Evolutionary conservation across 192 early-diverging fungal species (phyloP).

Genomic region (Coemansia sp.): DNA sequence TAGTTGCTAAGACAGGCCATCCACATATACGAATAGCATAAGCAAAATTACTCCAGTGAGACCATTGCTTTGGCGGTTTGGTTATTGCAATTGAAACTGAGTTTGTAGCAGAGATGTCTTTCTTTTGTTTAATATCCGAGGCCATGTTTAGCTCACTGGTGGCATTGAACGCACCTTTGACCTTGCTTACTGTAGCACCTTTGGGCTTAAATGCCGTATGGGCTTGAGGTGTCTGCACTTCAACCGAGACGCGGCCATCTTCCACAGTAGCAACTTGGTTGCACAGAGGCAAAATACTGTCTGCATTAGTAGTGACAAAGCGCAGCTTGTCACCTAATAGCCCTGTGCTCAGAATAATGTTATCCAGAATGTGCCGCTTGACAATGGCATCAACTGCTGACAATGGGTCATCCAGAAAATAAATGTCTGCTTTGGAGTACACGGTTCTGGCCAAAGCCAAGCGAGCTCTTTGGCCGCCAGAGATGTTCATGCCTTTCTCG

Average conservation of each 20-base stretch:
- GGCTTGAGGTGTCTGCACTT: too few species aligned
- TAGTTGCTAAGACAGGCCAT: background rate
- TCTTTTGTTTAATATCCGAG: background rate
- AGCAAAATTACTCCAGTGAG: conserved; percentile 54
- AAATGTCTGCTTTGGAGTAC: conserved; percentile 66
- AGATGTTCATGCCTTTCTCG: conserved; percentile 69
- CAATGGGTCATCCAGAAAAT: conserved; percentile 71
- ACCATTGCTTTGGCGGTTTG: background rate
- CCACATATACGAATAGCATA: conserved; percentile 23
- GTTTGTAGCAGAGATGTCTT: background rate
- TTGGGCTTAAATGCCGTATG: background rate
- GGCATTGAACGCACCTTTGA: background rate
- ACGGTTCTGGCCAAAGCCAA: conserved; percentile 64
- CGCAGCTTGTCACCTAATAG: conserved; percentile 55
- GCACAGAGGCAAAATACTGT: conserved; percentile 20
- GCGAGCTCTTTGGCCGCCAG: conserved; percentile 69
- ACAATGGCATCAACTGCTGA: conserved; percentile 67
- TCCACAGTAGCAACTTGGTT: conserved; percentile 25
- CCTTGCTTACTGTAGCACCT: conserved; percentile 27
- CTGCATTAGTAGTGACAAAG: conserved; percentile 41
- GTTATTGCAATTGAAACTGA: background rate
- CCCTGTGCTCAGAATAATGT: conserved; percentile 54
- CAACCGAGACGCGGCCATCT: conserved; percentile 27
- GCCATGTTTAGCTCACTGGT: background rate
- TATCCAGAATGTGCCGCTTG: conserved; percentile 62